phyloP scores from a whole-genome alignment of 1,139 yeast species.

The Nakaseomyces bracarensis region DNA sequence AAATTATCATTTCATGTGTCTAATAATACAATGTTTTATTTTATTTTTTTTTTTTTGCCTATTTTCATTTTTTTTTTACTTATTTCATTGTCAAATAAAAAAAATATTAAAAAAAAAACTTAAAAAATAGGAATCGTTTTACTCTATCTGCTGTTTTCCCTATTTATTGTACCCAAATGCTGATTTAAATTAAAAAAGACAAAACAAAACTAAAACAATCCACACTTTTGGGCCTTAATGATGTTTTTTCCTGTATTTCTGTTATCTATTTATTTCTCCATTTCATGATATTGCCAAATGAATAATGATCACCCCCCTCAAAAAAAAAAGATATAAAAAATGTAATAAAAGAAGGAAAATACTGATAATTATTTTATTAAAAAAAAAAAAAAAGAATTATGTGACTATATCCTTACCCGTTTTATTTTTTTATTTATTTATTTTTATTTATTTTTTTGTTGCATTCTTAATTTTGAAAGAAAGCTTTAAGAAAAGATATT shows the following conservation, averaged over 20 bases:
- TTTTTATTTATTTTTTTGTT: not conserved
- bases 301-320: not conserved
- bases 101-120: not conserved
- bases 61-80: not conserved
- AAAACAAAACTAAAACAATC: not conserved
- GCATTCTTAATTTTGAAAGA: too few relatives aligned
- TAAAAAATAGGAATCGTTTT: not conserved
- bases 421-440: not conserved
- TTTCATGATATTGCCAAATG: not conserved
- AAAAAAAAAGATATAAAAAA: not conserved
- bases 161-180: not conserved
- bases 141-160: not conserved
- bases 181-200: not conserved
- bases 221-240: not conserved
- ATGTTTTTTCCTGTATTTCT: not conserved
- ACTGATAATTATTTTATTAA: too few relatives aligned
- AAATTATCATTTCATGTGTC: too few relatives aligned
- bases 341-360: not conserved
- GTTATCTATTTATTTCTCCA: not conserved
- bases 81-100: not conserved
- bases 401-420: constrained; percentile 3
- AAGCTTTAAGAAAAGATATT: too few relatives aligned
- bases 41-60: not conserved
- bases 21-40: too few relatives aligned
- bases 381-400: constrained; percentile 6